These are phyloP conservation scores for Rhynchospora pubera DNA, from an alignment of 176 grass and related monocot genomes.

Conservation along the genomic window DNA sequence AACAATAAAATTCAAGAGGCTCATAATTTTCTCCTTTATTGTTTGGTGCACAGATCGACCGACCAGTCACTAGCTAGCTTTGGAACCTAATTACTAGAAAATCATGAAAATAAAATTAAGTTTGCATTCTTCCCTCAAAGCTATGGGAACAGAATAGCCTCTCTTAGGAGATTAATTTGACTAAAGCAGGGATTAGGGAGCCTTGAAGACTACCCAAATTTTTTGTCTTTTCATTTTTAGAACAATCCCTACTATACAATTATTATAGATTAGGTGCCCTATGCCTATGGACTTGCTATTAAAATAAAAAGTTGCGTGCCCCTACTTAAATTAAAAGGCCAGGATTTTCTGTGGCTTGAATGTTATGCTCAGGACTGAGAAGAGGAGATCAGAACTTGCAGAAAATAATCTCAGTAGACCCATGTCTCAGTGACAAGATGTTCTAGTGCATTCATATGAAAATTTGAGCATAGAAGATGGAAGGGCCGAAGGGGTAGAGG, in stretches of 20 bases:
- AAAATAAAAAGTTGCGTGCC: not conserved
- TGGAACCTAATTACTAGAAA: not conserved
- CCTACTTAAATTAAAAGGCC: not conserved
- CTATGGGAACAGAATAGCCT: not conserved
- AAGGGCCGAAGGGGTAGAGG: too few species aligned
- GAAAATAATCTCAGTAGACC: not conserved
- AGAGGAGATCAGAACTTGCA: not conserved
- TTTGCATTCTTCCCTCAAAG: not conserved
- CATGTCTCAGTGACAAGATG: not conserved
- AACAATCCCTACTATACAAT: not conserved
- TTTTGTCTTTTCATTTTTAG: not conserved
- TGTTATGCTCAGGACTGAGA: not conserved
- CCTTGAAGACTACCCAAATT: slow-evolving; percentile 11
- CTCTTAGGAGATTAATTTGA: slow-evolving; percentile 9
- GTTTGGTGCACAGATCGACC: not conserved
- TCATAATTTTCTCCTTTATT: not conserved
- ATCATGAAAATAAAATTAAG: not conserved
- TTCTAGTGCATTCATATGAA: not conserved
- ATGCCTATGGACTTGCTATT: too few species aligned
- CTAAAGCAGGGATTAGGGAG: not conserved
- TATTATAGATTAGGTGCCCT: not conserved
- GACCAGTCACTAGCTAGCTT: not conserved
- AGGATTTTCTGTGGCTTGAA: not conserved
- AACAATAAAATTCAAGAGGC: not conserved
- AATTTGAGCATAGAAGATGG: not conserved